phyloP scores from a whole-genome alignment of 345 rosid genomes.

The Angophora floribunda region DNA sequence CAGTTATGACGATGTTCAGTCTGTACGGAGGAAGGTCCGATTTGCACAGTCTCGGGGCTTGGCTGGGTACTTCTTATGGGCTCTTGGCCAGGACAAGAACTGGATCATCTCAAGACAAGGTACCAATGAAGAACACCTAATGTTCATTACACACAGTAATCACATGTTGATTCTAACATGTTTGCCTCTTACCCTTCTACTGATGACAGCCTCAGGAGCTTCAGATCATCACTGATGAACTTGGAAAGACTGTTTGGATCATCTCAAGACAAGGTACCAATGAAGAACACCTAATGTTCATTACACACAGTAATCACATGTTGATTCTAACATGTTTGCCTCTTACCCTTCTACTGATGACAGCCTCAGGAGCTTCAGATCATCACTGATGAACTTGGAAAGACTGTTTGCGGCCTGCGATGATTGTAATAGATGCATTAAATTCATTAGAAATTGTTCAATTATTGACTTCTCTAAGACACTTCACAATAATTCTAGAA shows the following conservation, averaged over 20 bases:
- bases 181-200: neutral
- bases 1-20: constrained; percentile 30
- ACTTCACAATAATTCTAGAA: neutral
- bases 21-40: constrained; percentile 10
- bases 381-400: neutral
- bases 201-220: neutral
- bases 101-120: constrained; percentile 13
- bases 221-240: neutral
- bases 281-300: neutral
- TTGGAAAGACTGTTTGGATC: neutral
- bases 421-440: neutral
- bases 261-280: neutral
- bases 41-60: constrained; percentile 17
- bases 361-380: neutral
- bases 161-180: neutral
- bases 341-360: neutral
- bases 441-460: neutral
- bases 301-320: neutral
- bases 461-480: neutral
- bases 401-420: neutral
- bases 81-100: constrained; percentile 23
- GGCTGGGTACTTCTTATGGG: constrained; percentile 45
- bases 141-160: neutral
- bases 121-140: neutral
- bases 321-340: neutral